Evolutionary conservation across 495 filamentous ascomycete species (phyloP).

Genomic region (Paragyromitra xinjiangensis): DNA sequence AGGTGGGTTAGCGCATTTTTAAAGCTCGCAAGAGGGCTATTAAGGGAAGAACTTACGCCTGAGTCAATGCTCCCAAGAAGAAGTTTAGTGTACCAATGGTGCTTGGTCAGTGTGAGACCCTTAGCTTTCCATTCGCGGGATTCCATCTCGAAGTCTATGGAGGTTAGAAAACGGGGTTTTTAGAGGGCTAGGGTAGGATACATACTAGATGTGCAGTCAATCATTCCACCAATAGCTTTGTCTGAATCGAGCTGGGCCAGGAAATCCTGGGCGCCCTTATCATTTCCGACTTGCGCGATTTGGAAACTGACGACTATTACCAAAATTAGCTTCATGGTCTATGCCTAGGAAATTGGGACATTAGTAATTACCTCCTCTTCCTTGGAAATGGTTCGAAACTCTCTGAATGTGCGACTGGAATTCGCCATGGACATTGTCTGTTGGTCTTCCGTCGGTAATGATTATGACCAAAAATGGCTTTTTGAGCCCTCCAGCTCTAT

Average conservation of each 20-base stretch:
- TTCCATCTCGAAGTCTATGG: constrained; percentile 62
- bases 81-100: constrained; percentile 76
- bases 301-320: constrained; percentile 67
- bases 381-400: constrained; percentile 45
- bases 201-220: constrained; percentile 80
- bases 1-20: constrained; percentile 23
- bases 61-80: constrained; percentile 71
- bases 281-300: constrained; percentile 78
- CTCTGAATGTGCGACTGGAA: constrained; percentile 53
- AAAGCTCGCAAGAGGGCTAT: not conserved
- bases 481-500: constrained; percentile 63
- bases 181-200: constrained; percentile 28
- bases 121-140: constrained; percentile 72
- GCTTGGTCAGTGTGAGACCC: constrained; percentile 68
- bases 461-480: constrained; percentile 76
- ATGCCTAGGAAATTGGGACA: not conserved
- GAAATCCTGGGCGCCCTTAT: constrained; percentile 71
- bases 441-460: constrained; percentile 70
- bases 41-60: constrained; percentile 35
- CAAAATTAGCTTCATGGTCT: constrained; percentile 15
- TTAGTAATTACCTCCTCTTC: constrained; percentile 44
- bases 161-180: constrained; percentile 18
- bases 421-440: constrained; percentile 51
- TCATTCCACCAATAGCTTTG: constrained; percentile 67
- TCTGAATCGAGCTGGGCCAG: constrained; percentile 70